These are phyloP conservation scores for Psilocybe azurescens DNA, from an alignment of 768 basidiomycete species.

Conservation along the genomic window DNA sequence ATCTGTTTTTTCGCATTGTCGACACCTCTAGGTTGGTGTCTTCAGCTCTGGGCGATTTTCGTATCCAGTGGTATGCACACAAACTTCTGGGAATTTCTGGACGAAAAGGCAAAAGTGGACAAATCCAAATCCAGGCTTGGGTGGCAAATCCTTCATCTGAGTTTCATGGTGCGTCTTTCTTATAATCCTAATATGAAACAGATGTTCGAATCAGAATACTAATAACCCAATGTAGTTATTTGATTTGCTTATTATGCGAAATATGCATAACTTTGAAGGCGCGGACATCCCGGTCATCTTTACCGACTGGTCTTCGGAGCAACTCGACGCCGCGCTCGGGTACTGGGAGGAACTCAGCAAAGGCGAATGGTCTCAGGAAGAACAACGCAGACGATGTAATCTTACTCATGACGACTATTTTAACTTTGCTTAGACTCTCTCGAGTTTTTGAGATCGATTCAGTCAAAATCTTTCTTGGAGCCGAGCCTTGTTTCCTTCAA, in stretches of 20 bases:
- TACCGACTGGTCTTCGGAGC: conserved; percentile 23
- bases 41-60: conserved; percentile 27
- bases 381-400: conserved; percentile 21
- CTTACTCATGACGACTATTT: not conserved
- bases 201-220: not conserved
- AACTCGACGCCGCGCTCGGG: conserved; percentile 25
- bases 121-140: not conserved
- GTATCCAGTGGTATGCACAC: conserved; percentile 28
- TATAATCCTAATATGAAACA: not conserved
- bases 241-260: conserved; percentile 28
- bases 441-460: conserved; percentile 16
- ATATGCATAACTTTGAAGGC: conserved; percentile 33
- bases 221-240: conserved; percentile 19
- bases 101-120: conserved; percentile 11
- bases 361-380: conserved; percentile 21
- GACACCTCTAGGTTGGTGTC: conserved; percentile 29
- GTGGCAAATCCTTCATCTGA: not conserved
- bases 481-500: conserved; percentile 24
- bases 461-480: not conserved
- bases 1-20: conserved; percentile 27
- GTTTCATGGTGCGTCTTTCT: conserved; percentile 12
- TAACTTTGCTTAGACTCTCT: not conserved
- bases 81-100: conserved; percentile 19
- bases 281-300: conserved; percentile 30
- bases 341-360: conserved; percentile 32